phyloP scores from a whole-genome alignment of 1,284 basidiomycete species.

The Amylostereum chailletii region DNA sequence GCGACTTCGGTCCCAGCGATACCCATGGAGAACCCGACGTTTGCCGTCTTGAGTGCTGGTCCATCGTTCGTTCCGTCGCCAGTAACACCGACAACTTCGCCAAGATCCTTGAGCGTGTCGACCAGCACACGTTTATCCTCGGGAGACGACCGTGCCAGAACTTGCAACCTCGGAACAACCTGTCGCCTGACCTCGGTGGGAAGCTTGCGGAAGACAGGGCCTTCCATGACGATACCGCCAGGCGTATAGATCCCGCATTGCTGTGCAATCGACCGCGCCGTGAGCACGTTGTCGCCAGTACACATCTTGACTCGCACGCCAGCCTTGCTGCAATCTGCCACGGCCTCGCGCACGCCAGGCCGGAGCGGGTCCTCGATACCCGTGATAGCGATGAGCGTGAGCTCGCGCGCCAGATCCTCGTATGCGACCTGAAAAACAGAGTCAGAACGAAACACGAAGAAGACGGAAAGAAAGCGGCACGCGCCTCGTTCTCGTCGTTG shows the following conservation, averaged over 20 bases:
- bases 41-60: slow-evolving; percentile 89
- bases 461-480: slow-evolving; percentile 9
- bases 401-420: slow-evolving; percentile 58
- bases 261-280: slow-evolving; percentile 86
- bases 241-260: slow-evolving; percentile 93
- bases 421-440: slow-evolving; percentile 50
- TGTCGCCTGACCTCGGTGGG: slow-evolving; percentile 47
- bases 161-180: slow-evolving; percentile 64
- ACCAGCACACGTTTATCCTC: slow-evolving; percentile 96
- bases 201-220: slow-evolving; percentile 68
- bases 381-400: slow-evolving; percentile 83
- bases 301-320: slow-evolving; percentile 98
- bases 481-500: slow-evolving; percentile 47
- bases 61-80: slow-evolving; percentile 99
- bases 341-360: slow-evolving; percentile 82
- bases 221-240: slow-evolving; percentile 96
- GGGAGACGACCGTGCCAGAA: slow-evolving; percentile 91
- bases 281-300: slow-evolving; percentile 95
- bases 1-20: slow-evolving; percentile 98
- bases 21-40: slow-evolving; percentile 97
- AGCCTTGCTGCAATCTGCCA: slow-evolving; percentile 78
- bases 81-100: slow-evolving; percentile 94
- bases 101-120: slow-evolving; percentile 78
- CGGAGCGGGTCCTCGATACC: slow-evolving; percentile 97
- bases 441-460: background rate